Percentiles rank a stretch among this genome's conserved stretches.
Conservation (phyloP, 202 grass and related monocot genomes). For the Saccharum hybrid region DNA sequence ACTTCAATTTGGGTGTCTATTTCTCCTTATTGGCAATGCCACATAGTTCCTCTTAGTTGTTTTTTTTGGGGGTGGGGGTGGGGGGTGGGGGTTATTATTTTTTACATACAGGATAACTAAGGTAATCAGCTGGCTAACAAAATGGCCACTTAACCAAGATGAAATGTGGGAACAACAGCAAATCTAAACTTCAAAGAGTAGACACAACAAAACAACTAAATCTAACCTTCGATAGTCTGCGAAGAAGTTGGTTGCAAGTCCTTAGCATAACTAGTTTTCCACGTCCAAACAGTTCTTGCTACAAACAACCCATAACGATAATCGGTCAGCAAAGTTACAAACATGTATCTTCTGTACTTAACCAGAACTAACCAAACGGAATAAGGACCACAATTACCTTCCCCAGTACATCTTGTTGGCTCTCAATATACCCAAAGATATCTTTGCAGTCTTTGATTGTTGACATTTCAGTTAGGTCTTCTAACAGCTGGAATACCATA, state of each 20-base stretch:
- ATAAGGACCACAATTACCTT: conserved; percentile 67
- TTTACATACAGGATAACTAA: conserved; percentile 7
- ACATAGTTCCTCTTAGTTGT: background rate
- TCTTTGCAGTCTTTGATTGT: conserved; percentile 99
- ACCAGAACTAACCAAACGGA: background rate
- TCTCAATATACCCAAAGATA: conserved; percentile 95
- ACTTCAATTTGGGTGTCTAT: too few relatives aligned
- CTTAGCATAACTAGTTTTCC: conserved; percentile 99
- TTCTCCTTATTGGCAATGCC: background rate
- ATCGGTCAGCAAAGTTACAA: conserved; percentile 27
- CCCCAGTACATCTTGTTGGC: conserved; percentile 82
- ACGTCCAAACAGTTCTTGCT: conserved; percentile 98
- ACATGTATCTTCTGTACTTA: conserved; percentile 8
- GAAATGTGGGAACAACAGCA: background rate
- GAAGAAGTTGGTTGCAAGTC: conserved; percentile 95
- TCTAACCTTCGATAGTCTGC: too few relatives aligned
- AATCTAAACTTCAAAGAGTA: conserved; percentile 28
- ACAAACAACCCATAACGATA: conserved; percentile 36
- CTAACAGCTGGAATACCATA: conserved; percentile 87
- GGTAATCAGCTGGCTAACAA: background rate
- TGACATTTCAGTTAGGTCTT: conserved; percentile 98
- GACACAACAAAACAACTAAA: background rate
- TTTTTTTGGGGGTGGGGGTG: too few relatives aligned
- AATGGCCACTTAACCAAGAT: background rate
- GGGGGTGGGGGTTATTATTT: too few relatives aligned